These are phyloP conservation scores for Diaporthe citriasiana DNA, from an alignment of 2,329 filamentous ascomycete genomes.

Conservation along the genomic window DNA sequence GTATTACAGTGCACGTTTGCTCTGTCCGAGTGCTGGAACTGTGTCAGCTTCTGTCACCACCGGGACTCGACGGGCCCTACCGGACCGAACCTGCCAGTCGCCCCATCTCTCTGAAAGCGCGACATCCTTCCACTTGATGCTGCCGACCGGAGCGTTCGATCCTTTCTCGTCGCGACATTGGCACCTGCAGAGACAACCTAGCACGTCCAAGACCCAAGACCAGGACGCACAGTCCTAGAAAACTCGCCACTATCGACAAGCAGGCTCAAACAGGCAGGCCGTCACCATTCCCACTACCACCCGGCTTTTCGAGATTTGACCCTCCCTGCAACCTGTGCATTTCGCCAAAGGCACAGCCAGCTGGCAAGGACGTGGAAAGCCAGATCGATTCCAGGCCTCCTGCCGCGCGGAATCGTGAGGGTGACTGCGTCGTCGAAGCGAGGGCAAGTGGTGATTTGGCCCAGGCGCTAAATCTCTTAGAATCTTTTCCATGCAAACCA, in stretches of 20 bases:
- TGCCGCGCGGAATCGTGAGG: conserved; percentile 39
- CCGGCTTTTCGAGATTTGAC: conserved; percentile 8
- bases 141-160: conserved; percentile 14
- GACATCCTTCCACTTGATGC: conserved; percentile 29
- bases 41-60: conserved; percentile 50
- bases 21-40: conserved; percentile 57
- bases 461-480: conserved; percentile 44
- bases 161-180: conserved; percentile 18
- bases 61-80: conserved; percentile 16
- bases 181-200: conserved; percentile 30
- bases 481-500: conserved; percentile 67
- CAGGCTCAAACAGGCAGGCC: conserved; percentile 26
- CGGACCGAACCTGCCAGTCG: conserved; percentile 31
- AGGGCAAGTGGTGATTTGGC: conserved; percentile 49
- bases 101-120: conserved; percentile 21
- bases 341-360: conserved; percentile 5
- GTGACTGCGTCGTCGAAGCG: conserved; percentile 41
- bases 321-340: neutral
- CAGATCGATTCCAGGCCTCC: conserved; percentile 39
- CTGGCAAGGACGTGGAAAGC: conserved; percentile 5
- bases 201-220: conserved; percentile 4
- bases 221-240: conserved; percentile 11
- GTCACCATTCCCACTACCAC: conserved; percentile 3
- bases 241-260: conserved; percentile 32
- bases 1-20: conserved; percentile 68